Evolutionary conservation across 73 alveolate species (phyloP).

Genomic region (Paramecium tetraurelia): DNA sequence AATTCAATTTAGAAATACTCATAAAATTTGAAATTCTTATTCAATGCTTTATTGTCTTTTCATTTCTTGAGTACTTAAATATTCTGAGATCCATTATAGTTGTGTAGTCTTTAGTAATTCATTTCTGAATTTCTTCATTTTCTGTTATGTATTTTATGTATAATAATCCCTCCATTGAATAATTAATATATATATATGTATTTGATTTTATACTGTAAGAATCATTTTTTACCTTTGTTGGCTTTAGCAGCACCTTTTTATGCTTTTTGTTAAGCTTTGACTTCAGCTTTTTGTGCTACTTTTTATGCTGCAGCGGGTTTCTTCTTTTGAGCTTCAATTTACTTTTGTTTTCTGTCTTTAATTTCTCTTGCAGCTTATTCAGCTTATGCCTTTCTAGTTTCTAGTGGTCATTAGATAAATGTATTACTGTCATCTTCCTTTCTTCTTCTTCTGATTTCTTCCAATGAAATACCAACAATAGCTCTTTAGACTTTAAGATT

Average conservation of each 20-base stretch:
- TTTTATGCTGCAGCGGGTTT: conserved; percentile 10
- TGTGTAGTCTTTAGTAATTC: neutral
- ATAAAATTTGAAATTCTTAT: no score
- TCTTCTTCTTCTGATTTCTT: conserved; percentile 89
- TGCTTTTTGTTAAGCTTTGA: conserved; percentile 8
- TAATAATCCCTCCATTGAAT: neutral
- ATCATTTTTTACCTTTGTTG: conserved; percentile 23
- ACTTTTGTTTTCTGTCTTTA: conserved; percentile 75
- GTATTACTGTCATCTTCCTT: conserved; percentile 67
- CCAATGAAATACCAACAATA: conserved; percentile 90
- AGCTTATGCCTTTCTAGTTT: conserved; percentile 76
- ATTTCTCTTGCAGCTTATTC: conserved; percentile 86
- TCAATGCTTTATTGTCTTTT: no score
- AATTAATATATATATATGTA: neutral
- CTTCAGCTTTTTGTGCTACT: conserved; percentile 34
- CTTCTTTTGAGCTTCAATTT: conserved; percentile 54
- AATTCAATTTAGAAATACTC: no score
- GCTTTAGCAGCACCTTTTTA: conserved; percentile 30
- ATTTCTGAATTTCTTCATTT: neutral
- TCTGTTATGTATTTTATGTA: neutral
- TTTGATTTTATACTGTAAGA: neutral
- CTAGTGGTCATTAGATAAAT: neutral
- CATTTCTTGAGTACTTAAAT: neutral
- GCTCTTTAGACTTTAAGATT: conserved; percentile 93
- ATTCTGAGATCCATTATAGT: no score